A percentile compares a stretch with the other conserved stretches of the same genome.
These are phyloP conservation scores for Phaeosphaeria sp. DNA, from an alignment of 2,329 filamentous ascomycete genomes.

Conservation along the genomic window DNA sequence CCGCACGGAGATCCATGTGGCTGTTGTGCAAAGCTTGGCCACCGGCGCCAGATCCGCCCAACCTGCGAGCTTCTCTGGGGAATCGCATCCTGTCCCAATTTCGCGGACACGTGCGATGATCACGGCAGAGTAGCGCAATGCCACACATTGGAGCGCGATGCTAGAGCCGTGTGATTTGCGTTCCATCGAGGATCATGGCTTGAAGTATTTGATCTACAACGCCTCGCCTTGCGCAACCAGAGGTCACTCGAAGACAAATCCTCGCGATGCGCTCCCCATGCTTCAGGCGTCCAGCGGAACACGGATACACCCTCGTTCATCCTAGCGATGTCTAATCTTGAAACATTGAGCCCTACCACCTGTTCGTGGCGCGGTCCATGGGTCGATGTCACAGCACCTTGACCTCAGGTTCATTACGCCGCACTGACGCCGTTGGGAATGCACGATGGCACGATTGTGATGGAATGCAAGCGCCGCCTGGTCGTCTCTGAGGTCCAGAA, in stretches of 20 bases:
- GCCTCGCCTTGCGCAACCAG: not conserved
- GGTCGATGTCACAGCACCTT: not conserved
- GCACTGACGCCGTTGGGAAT: not conserved
- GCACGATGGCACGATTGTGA: not conserved
- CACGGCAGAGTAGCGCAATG: not conserved
- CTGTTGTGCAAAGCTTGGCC: constrained; percentile 1
- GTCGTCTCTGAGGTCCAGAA: not conserved
- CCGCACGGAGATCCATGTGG: not conserved
- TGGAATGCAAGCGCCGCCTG: not conserved
- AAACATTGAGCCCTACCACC: constrained; percentile 6
- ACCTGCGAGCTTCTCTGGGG: not conserved
- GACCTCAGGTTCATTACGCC: not conserved
- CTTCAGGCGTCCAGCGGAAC: constrained; percentile 4
- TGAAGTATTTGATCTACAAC: not conserved
- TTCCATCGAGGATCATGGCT: not conserved
- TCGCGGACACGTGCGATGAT: not conserved
- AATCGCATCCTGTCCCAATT: not conserved
- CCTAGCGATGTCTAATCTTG: constrained; percentile 4
- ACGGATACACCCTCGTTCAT: not conserved
- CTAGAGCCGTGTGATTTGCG: not conserved
- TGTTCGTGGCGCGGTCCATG: not conserved
- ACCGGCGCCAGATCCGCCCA: not conserved
- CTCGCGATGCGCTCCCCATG: constrained; percentile 2
- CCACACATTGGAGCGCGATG: not conserved
- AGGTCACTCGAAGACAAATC: constrained; percentile 1